Evolutionary conservation across 768 basidiomycete genomes (phyloP), one percentile per base, ranked within the genome.

Genomic region (Calocera cornea): DNA sequence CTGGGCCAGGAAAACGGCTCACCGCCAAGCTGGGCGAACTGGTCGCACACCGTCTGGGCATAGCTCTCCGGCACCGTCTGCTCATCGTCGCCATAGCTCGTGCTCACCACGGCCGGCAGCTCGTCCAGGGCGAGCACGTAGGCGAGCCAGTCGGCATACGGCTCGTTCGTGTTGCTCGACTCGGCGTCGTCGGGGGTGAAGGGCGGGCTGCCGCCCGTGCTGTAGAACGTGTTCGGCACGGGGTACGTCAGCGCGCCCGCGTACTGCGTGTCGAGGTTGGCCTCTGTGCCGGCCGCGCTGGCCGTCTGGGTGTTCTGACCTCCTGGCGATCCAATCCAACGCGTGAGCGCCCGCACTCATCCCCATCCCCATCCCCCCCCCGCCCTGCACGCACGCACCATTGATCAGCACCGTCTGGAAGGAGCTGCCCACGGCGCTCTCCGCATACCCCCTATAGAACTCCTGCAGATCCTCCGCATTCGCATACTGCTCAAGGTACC

Each of bases 181-280:
- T 60, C 54, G 2, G 54, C 22, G 22, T 12, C 27, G 31, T 60
- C 54, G 14, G 54, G 54, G 22, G 2, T 27, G 54, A 60, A 60
- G 22, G 54, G 54, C 14, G 54, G 54, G 27, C 14, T 16, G 1
- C 78, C 78, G 8, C 76, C 77, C 12, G 74, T 74, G 36, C 78
- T 75, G 54, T 60, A 60, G 69, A 80, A 78, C 16, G 81, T 83
- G 7, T 77, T 78, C 1, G 82, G 82, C 3, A 82, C 86, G 0
- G 87, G 87, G 72, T 81, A 82, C 2, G 86, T 79, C 33, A 90
- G 66, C 22, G 87, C 78, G 24, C 79, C 73, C 10, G 77, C 77
- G 70, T 79, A 79, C 64, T 79, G 74, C 31, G 75, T 75, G 66
- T 79, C 77, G 54, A 73, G 69, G 69, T 74, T 73, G 33, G 79